These are phyloP conservation scores for Blastomyces parvus DNA, from an alignment of 2,329 filamentous ascomycete genomes.

Conservation along the genomic window DNA sequence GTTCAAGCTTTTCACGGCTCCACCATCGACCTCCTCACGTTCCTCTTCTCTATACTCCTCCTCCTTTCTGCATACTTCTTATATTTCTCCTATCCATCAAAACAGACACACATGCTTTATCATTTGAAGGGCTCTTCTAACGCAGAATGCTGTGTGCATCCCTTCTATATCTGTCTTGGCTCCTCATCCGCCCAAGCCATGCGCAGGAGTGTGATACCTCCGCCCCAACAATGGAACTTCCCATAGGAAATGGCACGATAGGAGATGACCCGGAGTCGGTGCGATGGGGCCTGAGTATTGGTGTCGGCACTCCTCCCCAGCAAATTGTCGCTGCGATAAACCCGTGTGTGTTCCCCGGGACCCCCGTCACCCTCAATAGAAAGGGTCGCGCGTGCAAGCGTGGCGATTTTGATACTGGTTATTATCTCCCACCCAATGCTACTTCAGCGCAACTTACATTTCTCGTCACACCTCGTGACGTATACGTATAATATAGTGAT, in stretches of 20 bases:
- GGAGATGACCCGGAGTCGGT: neutral
- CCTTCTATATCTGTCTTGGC: neutral
- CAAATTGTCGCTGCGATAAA: slow-evolving; percentile 7
- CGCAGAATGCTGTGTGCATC: slow-evolving; percentile 1
- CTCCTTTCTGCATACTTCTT: no score
- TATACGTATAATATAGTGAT: slow-evolving; percentile 3
- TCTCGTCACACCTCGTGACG: neutral
- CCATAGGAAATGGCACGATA: slow-evolving; percentile 7
- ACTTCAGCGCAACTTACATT: neutral
- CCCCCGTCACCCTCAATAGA: neutral
- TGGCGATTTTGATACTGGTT: neutral
- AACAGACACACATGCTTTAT: neutral
- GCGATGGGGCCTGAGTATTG: slow-evolving; percentile 9
- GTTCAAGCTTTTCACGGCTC: neutral
- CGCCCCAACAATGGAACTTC: slow-evolving; percentile 6
- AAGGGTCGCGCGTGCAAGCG: neutral
- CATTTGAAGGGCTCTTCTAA: neutral
- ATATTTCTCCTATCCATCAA: neutral
- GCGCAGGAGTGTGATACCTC: slow-evolving; percentile 2
- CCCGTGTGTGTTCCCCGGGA: slow-evolving; percentile 5
- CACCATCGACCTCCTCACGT: neutral
- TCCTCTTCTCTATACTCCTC: neutral
- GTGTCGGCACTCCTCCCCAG: slow-evolving; percentile 11
- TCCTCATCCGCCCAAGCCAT: neutral
- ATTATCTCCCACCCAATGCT: neutral